Evolutionary conservation across 1,139 yeast species (phyloP), one percentile per base, ranked within the genome.

Genomic region (Pichia norvegensis): DNA sequence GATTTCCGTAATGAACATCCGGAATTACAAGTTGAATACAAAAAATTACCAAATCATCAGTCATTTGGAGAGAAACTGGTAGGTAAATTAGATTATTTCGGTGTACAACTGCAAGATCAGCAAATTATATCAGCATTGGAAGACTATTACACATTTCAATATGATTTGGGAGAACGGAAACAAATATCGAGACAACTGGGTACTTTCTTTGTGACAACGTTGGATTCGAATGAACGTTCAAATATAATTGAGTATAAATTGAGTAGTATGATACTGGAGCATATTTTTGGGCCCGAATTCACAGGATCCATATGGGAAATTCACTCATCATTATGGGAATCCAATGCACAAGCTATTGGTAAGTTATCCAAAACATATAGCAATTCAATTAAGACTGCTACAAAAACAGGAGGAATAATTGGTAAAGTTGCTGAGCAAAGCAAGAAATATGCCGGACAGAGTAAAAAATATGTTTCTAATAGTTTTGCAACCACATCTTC

Each of bases 131-230:
- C 31, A 5, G 46, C 70, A 75, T 17, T 70, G 79, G 33, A 66
- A 73, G 41, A 80, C 39, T 78, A 73, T 58, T 87, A 86, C 10
- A 85, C 88, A 0, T 72, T 77, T 49, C 80, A 81, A 46, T 79
- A 72, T 55, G 85, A 79, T 58, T 63, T 67, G 38, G 58, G 61
- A 20, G 67, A 70, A 46, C 67, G 70, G 23, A 67, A 70, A 2
- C 78, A 70, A 56, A 69, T 75, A 36, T 85, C 85, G 0, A 79
- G 79, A 55, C 94, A 83, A 59, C 66, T 79, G 36, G 94, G 92
- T 14, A 77, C 78, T 0, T 75, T 83, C 52, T 60, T 87, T 51
- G 70, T 81, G 10, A 80, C 80, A 54, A 78, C 87, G 0, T 73
- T 81, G 51, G 82, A 80, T 56, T 77, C 85, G n/a, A 67, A 80